Conservation (phyloP, 2,329 filamentous ascomycete species). For the Alternaria ethzedia region DNA sequence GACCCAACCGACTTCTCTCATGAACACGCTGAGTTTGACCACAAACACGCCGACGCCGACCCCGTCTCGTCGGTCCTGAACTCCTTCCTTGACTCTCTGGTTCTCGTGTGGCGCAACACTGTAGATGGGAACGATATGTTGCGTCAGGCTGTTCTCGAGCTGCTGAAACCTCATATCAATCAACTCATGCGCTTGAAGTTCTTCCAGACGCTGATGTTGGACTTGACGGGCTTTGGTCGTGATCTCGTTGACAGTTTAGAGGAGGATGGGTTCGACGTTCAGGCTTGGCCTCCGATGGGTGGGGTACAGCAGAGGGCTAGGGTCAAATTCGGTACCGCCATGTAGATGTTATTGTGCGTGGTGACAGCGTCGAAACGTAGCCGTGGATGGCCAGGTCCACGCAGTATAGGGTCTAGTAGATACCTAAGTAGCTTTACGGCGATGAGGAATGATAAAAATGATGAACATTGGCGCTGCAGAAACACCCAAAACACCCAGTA, state of each 20-base stretch:
- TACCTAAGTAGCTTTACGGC: background rate
- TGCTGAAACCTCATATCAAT: constrained; percentile 23
- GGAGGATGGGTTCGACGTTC: constrained; percentile 29
- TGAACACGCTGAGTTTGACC: background rate
- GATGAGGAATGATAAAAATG: background rate
- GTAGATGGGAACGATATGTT: constrained; percentile 14
- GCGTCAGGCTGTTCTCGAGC: constrained; percentile 19
- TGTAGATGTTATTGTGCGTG: background rate
- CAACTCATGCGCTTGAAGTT: constrained; percentile 16
- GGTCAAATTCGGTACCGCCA: constrained; percentile 1
- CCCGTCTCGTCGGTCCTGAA: background rate
- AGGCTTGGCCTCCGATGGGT: constrained; percentile 1
- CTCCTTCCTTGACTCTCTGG: constrained; percentile 28
- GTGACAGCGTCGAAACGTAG: background rate
- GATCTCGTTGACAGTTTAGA: constrained; percentile 22
- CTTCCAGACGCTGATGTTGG: constrained; percentile 23
- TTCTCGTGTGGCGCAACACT: constrained; percentile 33
- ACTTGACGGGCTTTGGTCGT: constrained; percentile 18
- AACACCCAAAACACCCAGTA: background rate
- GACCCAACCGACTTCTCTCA: background rate
- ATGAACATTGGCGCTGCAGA: background rate
- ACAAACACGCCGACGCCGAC: background rate
- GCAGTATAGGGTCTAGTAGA: background rate
- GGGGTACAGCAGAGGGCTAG: background rate
- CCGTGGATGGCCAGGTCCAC: background rate